Percentiles rank a stretch among this genome's conserved stretches.
Evolutionary conservation across 805 yeast genomes (phyloP).

Genomic region (Schwanniomyces pseudopolymorphus): DNA sequence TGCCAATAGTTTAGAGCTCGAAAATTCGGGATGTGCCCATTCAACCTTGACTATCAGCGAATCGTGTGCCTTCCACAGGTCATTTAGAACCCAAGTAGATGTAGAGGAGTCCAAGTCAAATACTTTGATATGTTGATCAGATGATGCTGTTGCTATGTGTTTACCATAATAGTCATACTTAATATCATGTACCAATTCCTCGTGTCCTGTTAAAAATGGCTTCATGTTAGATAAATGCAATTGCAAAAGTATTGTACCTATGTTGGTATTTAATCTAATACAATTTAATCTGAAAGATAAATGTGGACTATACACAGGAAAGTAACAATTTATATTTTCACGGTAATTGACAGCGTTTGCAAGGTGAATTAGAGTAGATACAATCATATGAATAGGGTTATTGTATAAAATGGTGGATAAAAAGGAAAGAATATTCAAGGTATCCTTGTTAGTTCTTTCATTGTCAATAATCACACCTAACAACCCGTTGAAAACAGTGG

Average conservation of each 20-base stretch:
- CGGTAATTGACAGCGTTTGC: background rate
- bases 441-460: slow-evolving; percentile 15
- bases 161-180: slow-evolving; percentile 92
- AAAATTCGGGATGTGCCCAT: slow-evolving; percentile 93
- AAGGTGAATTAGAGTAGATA: background rate
- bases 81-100: slow-evolving; percentile 79
- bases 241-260: background rate
- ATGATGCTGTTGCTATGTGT: slow-evolving; percentile 90
- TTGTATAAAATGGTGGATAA: background rate
- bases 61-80: slow-evolving; percentile 95
- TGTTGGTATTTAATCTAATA: too few relatives aligned
- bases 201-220: slow-evolving; percentile 88
- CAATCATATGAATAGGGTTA: background rate
- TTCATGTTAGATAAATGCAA: slow-evolving; percentile 30
- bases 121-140: slow-evolving; percentile 90
- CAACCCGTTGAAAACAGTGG: slow-evolving; percentile 56
- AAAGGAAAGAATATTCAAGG: background rate
- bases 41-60: slow-evolving; percentile 76
- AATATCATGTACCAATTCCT: slow-evolving; percentile 86
- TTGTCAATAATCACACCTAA: slow-evolving; percentile 29
- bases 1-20: slow-evolving; percentile 73
- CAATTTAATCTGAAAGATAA: background rate
- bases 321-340: background rate
- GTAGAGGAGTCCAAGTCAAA: slow-evolving; percentile 70
- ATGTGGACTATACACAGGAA: background rate